These are phyloP conservation scores for Paecilomyces sp. DNA, from an alignment of 2,329 filamentous ascomycete genomes.

Conservation along the genomic window DNA sequence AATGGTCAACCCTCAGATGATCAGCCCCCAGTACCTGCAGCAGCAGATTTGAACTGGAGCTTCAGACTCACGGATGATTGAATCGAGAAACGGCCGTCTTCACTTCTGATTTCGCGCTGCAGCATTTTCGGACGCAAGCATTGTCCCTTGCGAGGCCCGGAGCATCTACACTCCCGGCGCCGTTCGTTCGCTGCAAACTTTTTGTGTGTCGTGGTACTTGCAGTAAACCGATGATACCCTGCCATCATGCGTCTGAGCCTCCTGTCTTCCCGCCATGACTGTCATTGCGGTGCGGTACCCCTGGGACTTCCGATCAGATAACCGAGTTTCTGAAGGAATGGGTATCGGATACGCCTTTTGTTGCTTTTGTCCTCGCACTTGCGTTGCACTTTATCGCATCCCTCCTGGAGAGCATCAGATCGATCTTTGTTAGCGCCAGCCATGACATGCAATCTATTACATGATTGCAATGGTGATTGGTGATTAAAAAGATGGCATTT, in stretches of 20 bases:
- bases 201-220: background rate
- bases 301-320: background rate
- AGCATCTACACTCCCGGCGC: background rate
- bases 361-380: background rate
- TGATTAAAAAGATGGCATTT: background rate
- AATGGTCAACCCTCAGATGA: slow-evolving; percentile 37
- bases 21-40: slow-evolving; percentile 35
- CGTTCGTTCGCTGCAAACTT: background rate
- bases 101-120: background rate
- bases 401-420: background rate
- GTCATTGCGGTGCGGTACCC: background rate
- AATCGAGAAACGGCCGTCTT: background rate
- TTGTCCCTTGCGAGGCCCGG: background rate
- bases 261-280: background rate
- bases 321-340: background rate
- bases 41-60: slow-evolving; percentile 30
- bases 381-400: background rate
- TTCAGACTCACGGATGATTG: background rate
- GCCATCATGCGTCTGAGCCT: background rate
- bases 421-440: background rate
- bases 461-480: background rate
- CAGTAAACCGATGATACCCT: background rate
- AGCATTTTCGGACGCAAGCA: background rate
- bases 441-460: background rate
- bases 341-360: background rate